Evolutionary conservation across 805 yeast genomes (phyloP), one percentile per base, ranked within the genome.

Genomic region (Candida schatavii): DNA sequence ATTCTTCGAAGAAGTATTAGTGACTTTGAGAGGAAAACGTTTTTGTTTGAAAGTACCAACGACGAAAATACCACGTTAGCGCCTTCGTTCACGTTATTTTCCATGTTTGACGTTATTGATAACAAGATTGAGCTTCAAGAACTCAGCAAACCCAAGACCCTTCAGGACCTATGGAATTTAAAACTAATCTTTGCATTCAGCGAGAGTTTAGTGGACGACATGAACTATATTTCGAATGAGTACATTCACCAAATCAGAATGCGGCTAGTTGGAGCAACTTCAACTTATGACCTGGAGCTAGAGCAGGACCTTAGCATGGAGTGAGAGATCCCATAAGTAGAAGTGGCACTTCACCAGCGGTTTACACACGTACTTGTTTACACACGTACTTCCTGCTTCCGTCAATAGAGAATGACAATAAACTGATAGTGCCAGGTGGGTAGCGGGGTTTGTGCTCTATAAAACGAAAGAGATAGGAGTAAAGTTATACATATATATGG

Each of bases 161-260:
- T 68, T 3, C 83, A 81, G 37, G 86, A 83, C 41, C 59, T 84
- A 40, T 78, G 86, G 82, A 82, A 80, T 49, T 59, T 84, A 44
- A 75, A 75, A 45, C 56, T 85, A 38, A 58, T 85, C 6, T 81
- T 85, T 61, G 75, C 81, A 13, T 85, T 70, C 61, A 71, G 77
- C 31, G 87, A 83, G 42, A 31, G 35, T 22, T 31, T 31, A 22
- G 59, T 30, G 2, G 28, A 21, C 4, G 22, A 21, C 9, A 38
- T 31, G 35, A 29, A 25, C 10, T 38, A 38, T 19, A 29, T 38
- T 5, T 17, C 34, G 9, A 14, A 15, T 19, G 21, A 19, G 17
- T 31, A 29, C 22, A 11, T 23, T 11, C 10, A 23, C 27, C 27
- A 23, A 23, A 23, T 23, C 27, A 7, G 27, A 23, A 23, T 23